Evolutionary conservation across 108 stramenopile species (phyloP), one percentile per base, ranked within the genome.

Genomic region (Cylindrotheca closterium): DNA sequence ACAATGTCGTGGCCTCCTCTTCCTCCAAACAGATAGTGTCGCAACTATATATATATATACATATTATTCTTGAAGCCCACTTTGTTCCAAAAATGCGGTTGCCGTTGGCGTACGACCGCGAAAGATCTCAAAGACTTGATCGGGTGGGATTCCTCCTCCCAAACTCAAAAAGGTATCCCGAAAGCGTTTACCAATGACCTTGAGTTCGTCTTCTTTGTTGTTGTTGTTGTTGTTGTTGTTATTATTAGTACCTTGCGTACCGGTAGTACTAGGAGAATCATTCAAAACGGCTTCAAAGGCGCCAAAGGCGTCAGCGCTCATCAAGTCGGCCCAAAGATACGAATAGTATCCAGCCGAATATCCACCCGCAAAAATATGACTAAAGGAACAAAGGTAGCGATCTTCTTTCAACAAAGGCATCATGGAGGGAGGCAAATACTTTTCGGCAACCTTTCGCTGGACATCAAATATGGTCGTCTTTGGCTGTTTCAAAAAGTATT

Each of bases 231-330:
- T 80, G 15, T 80, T 65, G 34, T 79, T 80, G 27, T 54, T 78
- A n/a, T n/a, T n/a, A n/a, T n/a, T n/a, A n/a, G n/a, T n/a, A n/a
- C n/a, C n/a, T n/a, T n/a, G n/a, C n/a, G n/a, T n/a, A n/a, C n/a
- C n/a, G n/a, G n/a, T n/a, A n/a, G n/a, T n/a, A n/a, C n/a, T n/a
- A n/a, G n/a, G n/a, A n/a, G n/a, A n/a, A n/a, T n/a, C n/a, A n/a
- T n/a, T n/a, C n/a, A n/a, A n/a, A n/a, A n/a, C n/a, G n/a, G n/a
- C n/a, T 50, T 86, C 85, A 51, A 84, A 80, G 58, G 81, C 81
- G n/a, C 77, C 83, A 60, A 84, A 86, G 21, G 85, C 85, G 54
- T 86, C 82, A 4, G 82, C 80, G 23, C 78, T 67, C 80, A 86
- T 81, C 30, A 86, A 78, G 65, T 84, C 81, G 24, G 85, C 80